Base-by-base conservation (phyloP, 2,329 filamentous ascomycete species). In the Diaporthe vexans region DNA sequence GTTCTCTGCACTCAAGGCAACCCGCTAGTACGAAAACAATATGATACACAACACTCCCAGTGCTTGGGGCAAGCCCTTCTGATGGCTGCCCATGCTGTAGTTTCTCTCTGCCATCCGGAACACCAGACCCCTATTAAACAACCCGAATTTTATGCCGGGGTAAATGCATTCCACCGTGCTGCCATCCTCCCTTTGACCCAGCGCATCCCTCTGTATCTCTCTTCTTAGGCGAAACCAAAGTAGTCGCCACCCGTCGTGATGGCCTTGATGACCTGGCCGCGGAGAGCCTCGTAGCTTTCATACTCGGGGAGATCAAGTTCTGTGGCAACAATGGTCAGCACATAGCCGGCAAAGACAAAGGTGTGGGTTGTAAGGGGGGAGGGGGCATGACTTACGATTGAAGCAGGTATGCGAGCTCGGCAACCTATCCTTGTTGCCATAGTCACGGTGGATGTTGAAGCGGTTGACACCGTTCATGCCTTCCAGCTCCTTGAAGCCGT, bases 371-470 rank as follows among this genome's bases (percentile, higher is more conserved):
- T n/a, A n/a, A n/a, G 43, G 8, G 26, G 5, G 17, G 51, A 68
- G 29, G 48, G 51, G 21, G 33, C 19, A 54, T 71, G 76, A 93
- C 94, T 93, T 91, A 98, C 95, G 97, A 84, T 99, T 99, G 87
- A 99, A 99, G 88, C 97, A 99, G 77, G 97, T 99, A 84, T 99
- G 97, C 79, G 95, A 98, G 80, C 94, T 97, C 73, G 97, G 97
- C 77, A 99, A 89, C 78, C 97, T 94, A 81, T 98, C 94, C 85
- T 98, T 98, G 87, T 94, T 96, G 79, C 96, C 95, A 85, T 97
- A 98, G 84, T 98, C 97, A 77, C 97, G 95, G 82, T 99, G 97
- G 77, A 99, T 98, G 83, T 98, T 99, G 91, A 99, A 99, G 77
- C 95, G 93, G 84, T 94, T 98, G 83, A 98, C 93, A 52, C 97